These are phyloP conservation scores for Friedmanniomyces simplex DNA, from an alignment of 495 filamentous ascomycete genomes.

Conservation along the genomic window DNA sequence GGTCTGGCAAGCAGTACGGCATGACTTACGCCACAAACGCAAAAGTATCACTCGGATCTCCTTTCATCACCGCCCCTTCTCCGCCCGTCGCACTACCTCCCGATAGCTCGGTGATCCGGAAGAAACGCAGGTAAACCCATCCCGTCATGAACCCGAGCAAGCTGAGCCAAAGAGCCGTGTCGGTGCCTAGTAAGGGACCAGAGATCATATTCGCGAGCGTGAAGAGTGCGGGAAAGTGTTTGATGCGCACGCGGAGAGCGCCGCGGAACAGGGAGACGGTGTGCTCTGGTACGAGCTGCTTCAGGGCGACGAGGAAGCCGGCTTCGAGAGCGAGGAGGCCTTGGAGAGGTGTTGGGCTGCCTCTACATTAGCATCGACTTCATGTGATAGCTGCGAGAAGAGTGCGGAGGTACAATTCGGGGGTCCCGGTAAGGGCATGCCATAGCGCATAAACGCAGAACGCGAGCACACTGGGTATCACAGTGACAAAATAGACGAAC, in stretches of 20 bases:
- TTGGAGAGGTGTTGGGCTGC: constrained; percentile 65
- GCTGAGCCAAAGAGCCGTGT: constrained; percentile 70
- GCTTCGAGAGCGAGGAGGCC: constrained; percentile 84
- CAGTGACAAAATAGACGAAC: constrained; percentile 65
- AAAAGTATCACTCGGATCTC: constrained; percentile 93
- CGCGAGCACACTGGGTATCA: constrained; percentile 69
- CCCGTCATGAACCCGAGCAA: constrained; percentile 74
- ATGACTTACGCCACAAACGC: constrained; percentile 58
- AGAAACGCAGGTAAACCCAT: constrained; percentile 97
- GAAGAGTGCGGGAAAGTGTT: constrained; percentile 90
- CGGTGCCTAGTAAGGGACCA: constrained; percentile 71
- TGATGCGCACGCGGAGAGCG: constrained; percentile 79
- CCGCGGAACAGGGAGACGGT: constrained; percentile 90
- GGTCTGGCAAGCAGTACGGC: no score
- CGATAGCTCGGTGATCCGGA: constrained; percentile 46
- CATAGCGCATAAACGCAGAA: constrained; percentile 55
- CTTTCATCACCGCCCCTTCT: constrained; percentile 49
- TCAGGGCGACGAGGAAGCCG: constrained; percentile 93
- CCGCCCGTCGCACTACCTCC: constrained; percentile 41
- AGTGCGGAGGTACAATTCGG: constrained; percentile 11
- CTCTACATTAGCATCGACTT: neutral
- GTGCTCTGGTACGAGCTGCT: constrained; percentile 94
- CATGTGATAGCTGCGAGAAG: neutral
- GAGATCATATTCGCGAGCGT: constrained; percentile 66
- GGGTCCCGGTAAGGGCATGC: constrained; percentile 16